Evolutionary conservation across 1,139 yeast species (phyloP).

Genomic region (Kodamaea plutei): DNA sequence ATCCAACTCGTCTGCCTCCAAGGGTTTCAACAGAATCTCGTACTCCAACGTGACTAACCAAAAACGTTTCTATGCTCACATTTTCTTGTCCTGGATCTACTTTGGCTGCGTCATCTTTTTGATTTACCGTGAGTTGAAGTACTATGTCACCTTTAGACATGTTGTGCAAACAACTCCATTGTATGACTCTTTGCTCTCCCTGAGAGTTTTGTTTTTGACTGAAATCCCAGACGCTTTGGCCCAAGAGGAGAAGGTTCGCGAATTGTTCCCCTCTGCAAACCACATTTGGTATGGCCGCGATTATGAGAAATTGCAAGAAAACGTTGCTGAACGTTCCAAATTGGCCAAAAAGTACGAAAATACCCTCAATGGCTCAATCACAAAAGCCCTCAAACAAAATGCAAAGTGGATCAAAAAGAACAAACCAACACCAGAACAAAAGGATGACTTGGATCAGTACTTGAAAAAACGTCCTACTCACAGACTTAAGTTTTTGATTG

Average conservation of each 20-base stretch:
- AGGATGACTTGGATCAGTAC: constrained; percentile 51
- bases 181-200: constrained; percentile 60
- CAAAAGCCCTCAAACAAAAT: constrained; percentile 54
- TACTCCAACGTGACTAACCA: constrained; percentile 60
- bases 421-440: constrained; percentile 50
- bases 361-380: constrained; percentile 51
- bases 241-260: constrained; percentile 50
- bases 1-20: constrained; percentile 56
- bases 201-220: constrained; percentile 65
- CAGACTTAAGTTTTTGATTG: constrained; percentile 53
- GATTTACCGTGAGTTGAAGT: constrained; percentile 67
- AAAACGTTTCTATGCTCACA: constrained; percentile 67
- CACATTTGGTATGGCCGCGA: constrained; percentile 64
- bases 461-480: constrained; percentile 72
- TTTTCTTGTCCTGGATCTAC: constrained; percentile 63
- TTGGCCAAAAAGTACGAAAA: constrained; percentile 56
- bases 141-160: constrained; percentile 63
- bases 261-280: constrained; percentile 56
- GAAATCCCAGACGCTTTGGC: constrained; percentile 50
- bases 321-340: constrained; percentile 53
- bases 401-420: constrained; percentile 56
- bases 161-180: constrained; percentile 67
- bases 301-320: constrained; percentile 46
- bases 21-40: constrained; percentile 57
- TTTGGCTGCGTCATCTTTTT: constrained; percentile 58